Evolutionary conservation across 176 grass and related monocot genomes (phyloP).

Genomic region (Carex littledalei): DNA sequence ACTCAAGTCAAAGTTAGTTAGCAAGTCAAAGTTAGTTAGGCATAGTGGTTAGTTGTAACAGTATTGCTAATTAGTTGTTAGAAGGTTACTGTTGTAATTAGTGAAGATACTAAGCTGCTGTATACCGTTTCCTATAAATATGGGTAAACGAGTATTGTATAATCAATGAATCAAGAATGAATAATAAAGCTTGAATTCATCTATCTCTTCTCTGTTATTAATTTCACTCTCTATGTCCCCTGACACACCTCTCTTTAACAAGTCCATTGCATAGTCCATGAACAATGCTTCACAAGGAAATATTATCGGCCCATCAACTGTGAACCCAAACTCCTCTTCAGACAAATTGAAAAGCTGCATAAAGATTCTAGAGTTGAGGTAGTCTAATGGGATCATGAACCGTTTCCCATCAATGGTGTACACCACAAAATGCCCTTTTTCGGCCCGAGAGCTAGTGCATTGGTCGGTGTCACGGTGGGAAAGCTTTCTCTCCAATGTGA

Average conservation of each 20-base stretch:
- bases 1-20: no score
- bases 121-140: no score
- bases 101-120: no score
- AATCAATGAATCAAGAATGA: no score
- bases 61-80: no score
- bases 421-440: conserved; percentile 33
- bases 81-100: no score
- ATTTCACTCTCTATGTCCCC: no score
- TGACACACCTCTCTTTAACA: conserved; percentile 44
- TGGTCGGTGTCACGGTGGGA: neutral
- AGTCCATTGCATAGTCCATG: conserved; percentile 58
- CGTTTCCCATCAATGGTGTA: conserved; percentile 26
- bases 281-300: conserved; percentile 41
- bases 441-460: neutral
- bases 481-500: neutral
- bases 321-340: conserved; percentile 28
- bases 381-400: conserved; percentile 37
- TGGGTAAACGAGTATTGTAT: no score
- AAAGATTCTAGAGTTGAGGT: conserved; percentile 3
- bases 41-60: no score
- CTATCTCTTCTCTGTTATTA: no score
- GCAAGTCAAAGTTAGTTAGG: no score
- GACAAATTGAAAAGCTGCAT: conserved; percentile 27
- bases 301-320: conserved; percentile 25
- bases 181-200: no score